Evolutionary conservation across 352 stramenopile species (phyloP).

Genomic region (Globisporangium heterothallicum): DNA sequence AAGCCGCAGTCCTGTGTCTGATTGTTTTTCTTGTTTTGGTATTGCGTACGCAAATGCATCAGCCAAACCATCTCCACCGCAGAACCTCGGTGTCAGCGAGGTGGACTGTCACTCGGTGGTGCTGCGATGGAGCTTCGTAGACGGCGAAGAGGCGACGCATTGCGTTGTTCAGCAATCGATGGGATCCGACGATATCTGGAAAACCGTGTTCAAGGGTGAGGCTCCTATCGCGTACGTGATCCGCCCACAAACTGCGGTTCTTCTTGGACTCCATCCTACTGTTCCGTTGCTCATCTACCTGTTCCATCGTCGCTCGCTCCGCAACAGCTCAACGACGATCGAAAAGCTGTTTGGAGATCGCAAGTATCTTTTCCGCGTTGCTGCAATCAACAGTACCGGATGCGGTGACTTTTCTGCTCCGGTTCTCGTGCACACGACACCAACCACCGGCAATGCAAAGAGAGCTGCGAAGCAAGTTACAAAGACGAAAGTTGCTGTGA

Average conservation of each 20-base stretch:
- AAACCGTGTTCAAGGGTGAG: constrained; percentile 15
- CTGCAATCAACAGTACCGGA: constrained; percentile 5
- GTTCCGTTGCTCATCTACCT: neutral
- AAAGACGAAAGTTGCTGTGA: neutral
- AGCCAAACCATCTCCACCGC: constrained; percentile 16
- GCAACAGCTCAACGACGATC: constrained; percentile 11
- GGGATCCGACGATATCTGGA: constrained; percentile 22
- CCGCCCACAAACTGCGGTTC: too few species aligned
- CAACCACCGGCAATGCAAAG: neutral
- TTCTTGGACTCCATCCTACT: neutral
- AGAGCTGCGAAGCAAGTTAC: constrained; percentile 3
- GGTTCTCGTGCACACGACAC: constrained; percentile 5
- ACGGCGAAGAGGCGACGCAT: neutral
- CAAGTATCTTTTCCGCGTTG: constrained; percentile 27
- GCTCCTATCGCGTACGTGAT: constrained; percentile 11
- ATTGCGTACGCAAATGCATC: too few species aligned
- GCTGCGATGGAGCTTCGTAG: constrained; percentile 2
- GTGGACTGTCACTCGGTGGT: constrained; percentile 1
- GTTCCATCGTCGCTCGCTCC: neutral
- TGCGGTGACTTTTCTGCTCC: constrained; percentile 16
- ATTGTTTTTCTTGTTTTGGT: too few species aligned
- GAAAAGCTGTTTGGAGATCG: constrained; percentile 13
- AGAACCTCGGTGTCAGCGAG: neutral
- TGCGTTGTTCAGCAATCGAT: constrained; percentile 24
- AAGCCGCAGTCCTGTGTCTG: too few species aligned